Conservation (phyloP, 768 basidiomycete species). For the Exidia glandulosa region DNA sequence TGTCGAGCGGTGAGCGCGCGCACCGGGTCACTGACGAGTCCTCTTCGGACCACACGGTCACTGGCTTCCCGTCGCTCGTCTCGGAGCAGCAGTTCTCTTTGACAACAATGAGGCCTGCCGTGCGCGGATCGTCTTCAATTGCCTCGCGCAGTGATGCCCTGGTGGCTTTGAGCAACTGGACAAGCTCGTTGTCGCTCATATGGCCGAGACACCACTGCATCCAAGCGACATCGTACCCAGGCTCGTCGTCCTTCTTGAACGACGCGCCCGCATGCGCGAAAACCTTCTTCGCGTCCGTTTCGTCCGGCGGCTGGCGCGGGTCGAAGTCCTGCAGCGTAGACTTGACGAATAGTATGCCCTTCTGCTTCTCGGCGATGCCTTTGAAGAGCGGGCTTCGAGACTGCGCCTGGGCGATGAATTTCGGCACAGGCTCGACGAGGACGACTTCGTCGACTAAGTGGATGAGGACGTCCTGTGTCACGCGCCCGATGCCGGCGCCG, state of each 20-base stretch:
- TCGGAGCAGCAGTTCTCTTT: conserved; percentile 80
- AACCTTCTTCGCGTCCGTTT: conserved; percentile 33
- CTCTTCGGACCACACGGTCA: conserved; percentile 61
- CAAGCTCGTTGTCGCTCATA: conserved; percentile 64
- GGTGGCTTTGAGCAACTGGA: conserved; percentile 60
- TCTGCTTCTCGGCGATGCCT: conserved; percentile 50
- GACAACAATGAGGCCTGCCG: conserved; percentile 57
- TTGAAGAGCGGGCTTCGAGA: conserved; percentile 41
- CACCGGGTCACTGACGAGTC: conserved; percentile 90
- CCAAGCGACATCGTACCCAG: conserved; percentile 84
- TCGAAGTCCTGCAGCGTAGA: conserved; percentile 75
- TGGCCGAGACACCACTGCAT: conserved; percentile 97
- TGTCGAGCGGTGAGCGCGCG: conserved; percentile 7
- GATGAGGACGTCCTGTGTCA: conserved; percentile 81
- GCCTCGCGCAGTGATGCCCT: conserved; percentile 44
- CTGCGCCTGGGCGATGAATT: conserved; percentile 69
- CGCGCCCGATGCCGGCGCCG: conserved; percentile 89
- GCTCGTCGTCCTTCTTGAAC: conserved; percentile 33
- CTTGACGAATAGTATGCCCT: conserved; percentile 70
- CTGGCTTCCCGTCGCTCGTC: conserved; percentile 31
- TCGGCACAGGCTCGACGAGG: conserved; percentile 76
- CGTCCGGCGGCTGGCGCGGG: conserved; percentile 35
- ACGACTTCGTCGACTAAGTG: conserved; percentile 80
- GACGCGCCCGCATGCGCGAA: conserved; percentile 40
- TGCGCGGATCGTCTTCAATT: conserved; percentile 9